A percentile compares a stretch with the other conserved stretches of the same genome.
phyloP scores from a whole-genome alignment of 1,139 yeast species.

The Suhomyces kunorum region DNA sequence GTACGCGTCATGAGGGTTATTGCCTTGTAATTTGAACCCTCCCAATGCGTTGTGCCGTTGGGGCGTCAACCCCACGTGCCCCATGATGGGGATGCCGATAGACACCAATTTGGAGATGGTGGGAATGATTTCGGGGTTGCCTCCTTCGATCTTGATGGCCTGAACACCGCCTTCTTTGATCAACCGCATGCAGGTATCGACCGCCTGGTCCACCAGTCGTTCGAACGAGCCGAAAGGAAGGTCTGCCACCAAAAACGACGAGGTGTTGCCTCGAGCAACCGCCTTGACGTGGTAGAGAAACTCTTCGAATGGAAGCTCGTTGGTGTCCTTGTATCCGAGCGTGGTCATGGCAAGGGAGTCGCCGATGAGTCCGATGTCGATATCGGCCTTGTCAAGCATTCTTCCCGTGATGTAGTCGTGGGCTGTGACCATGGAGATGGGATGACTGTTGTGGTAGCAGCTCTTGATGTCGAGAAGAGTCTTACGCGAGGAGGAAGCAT shows the following conservation, averaged over 20 bases:
- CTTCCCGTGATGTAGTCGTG: constrained; percentile 81
- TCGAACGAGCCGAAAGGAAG: constrained; percentile 90
- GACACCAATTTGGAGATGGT: constrained; percentile 51
- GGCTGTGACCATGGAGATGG: constrained; percentile 79
- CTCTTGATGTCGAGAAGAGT: constrained; percentile 47
- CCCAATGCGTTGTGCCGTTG: constrained; percentile 79
- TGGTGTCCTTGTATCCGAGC: constrained; percentile 77
- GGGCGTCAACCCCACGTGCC: constrained; percentile 92
- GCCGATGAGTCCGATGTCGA: constrained; percentile 79
- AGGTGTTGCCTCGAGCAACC: constrained; percentile 67
- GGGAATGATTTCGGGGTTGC: constrained; percentile 51
- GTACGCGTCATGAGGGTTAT: constrained; percentile 53
- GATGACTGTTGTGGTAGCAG: constrained; percentile 43
- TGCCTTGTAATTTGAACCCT: constrained; percentile 88
- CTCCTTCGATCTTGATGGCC: constrained; percentile 89
- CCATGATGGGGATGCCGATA: constrained; percentile 87
- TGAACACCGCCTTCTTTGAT: constrained; percentile 68
- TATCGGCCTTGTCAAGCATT: constrained; percentile 66
- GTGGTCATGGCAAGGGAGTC: constrained; percentile 94
- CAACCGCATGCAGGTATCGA: constrained; percentile 60
- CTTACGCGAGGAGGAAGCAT: constrained; percentile 16
- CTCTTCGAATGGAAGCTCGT: constrained; percentile 73
- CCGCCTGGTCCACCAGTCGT: constrained; percentile 60
- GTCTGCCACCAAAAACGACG: constrained; percentile 79
- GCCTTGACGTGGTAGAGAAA: constrained; percentile 76